Conservation (phyloP, 2,329 filamentous ascomycete species). For the Fusarium hostae region DNA sequence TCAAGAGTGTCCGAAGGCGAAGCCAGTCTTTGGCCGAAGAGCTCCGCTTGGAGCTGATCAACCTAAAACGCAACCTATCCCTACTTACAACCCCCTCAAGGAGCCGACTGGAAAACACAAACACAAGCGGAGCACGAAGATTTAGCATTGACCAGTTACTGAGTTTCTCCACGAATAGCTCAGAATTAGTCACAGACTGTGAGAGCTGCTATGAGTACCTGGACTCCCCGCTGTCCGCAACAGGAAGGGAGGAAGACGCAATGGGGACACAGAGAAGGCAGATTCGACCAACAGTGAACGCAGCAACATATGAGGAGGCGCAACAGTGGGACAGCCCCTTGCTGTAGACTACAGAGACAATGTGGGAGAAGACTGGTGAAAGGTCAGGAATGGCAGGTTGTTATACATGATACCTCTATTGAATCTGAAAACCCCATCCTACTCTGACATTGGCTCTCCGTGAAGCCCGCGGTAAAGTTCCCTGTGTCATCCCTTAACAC, state of each 20-base stretch:
- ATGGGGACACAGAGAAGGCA: constrained; percentile 25
- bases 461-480: constrained; percentile 36
- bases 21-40: constrained; percentile 43
- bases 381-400: constrained; percentile 32
- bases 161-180: constrained; percentile 20
- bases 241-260: constrained; percentile 37
- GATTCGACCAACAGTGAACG: constrained; percentile 10
- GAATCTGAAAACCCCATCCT: constrained; percentile 44
- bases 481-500: constrained; percentile 35
- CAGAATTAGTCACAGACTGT: constrained; percentile 27
- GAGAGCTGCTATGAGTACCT: constrained; percentile 34
- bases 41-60: constrained; percentile 39
- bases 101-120: not conserved
- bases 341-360: not conserved
- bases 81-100: constrained; percentile 15
- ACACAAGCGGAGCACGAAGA: constrained; percentile 5
- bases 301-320: constrained; percentile 23
- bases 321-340: constrained; percentile 20
- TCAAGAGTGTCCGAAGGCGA: constrained; percentile 42
- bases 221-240: constrained; percentile 38
- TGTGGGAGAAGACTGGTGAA: not conserved
- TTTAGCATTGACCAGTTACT: constrained; percentile 37
- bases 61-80: constrained; percentile 36
- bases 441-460: constrained; percentile 42
- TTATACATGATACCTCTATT: constrained; percentile 52